A percentile compares a stretch with the other conserved stretches of the same genome.
phyloP scores from a whole-genome alignment of 75 land plant species.

The Cryptomeria japonica region DNA sequence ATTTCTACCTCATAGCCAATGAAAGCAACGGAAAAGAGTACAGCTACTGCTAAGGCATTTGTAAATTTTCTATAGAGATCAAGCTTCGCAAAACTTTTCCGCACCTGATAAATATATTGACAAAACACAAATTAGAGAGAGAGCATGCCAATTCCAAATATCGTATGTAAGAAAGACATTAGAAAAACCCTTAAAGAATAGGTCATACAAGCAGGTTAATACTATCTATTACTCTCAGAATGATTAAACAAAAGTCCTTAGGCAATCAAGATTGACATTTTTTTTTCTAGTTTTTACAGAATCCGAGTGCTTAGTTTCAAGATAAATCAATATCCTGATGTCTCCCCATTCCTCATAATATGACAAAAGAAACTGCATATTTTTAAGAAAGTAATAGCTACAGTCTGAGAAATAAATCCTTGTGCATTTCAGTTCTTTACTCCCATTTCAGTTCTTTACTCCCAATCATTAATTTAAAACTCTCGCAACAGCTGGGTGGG shows the following conservation, averaged over 20 bases:
- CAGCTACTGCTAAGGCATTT: conserved; percentile 66
- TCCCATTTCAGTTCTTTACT: background rate
- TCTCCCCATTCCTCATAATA: background rate
- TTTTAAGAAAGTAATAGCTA: background rate
- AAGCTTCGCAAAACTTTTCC: conserved; percentile 68
- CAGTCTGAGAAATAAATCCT: background rate
- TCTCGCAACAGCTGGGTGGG: no score
- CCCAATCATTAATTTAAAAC: no score
- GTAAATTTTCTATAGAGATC: conserved; percentile 82
- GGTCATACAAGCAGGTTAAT: background rate
- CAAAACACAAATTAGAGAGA: background rate
- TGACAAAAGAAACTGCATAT: background rate
- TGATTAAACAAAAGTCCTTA: background rate
- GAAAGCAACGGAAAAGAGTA: conserved; percentile 66
- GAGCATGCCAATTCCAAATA: background rate
- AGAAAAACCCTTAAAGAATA: background rate
- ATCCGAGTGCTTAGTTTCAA: background rate
- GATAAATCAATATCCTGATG: background rate
- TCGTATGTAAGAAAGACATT: background rate
- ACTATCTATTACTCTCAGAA: background rate
- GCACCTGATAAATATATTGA: conserved; percentile 23
- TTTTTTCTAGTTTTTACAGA: background rate
- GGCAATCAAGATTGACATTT: background rate
- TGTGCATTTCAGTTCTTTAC: background rate
- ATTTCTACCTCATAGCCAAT: conserved; percentile 77